Evolutionary conservation across 345 rosid genomes (phyloP).

Genomic region (Adansonia digitata): DNA sequence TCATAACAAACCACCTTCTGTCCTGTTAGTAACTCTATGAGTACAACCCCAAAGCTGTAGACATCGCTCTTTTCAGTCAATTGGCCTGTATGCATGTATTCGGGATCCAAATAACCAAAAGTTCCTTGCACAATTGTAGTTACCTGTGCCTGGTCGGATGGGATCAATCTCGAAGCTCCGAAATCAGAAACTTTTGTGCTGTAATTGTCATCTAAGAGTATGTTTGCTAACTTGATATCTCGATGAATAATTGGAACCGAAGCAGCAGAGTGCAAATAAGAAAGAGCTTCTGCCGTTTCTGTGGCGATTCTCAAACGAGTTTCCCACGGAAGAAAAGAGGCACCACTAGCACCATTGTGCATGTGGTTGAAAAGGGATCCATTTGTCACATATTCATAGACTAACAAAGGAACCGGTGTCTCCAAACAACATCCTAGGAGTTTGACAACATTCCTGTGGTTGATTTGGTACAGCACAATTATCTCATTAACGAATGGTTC

Average conservation of each 20-base stretch:
- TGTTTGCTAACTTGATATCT: constrained; percentile 39
- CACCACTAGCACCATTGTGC: constrained; percentile 18
- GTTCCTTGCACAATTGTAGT: constrained; percentile 21
- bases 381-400: constrained; percentile 35
- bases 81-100: constrained; percentile 1
- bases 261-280: constrained; percentile 43
- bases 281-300: constrained; percentile 27
- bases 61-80: constrained; percentile 36
- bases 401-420: constrained; percentile 39
- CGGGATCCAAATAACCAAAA: constrained; percentile 7
- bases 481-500: constrained; percentile 50
- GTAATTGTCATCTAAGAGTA: constrained; percentile 32
- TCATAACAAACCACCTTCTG: neutral
- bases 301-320: constrained; percentile 33
- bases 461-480: constrained; percentile 38
- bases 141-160: constrained; percentile 32
- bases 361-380: constrained; percentile 43
- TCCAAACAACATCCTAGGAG: constrained; percentile 47
- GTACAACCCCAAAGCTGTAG: constrained; percentile 43
- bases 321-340: constrained; percentile 27
- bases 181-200: constrained; percentile 44
- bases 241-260: constrained; percentile 33
- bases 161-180: constrained; percentile 39
- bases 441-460: constrained; percentile 40
- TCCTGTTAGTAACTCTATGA: neutral